These are phyloP conservation scores for Colletotrichum musae DNA, from an alignment of 2,329 filamentous ascomycete species.

Conservation along the genomic window DNA sequence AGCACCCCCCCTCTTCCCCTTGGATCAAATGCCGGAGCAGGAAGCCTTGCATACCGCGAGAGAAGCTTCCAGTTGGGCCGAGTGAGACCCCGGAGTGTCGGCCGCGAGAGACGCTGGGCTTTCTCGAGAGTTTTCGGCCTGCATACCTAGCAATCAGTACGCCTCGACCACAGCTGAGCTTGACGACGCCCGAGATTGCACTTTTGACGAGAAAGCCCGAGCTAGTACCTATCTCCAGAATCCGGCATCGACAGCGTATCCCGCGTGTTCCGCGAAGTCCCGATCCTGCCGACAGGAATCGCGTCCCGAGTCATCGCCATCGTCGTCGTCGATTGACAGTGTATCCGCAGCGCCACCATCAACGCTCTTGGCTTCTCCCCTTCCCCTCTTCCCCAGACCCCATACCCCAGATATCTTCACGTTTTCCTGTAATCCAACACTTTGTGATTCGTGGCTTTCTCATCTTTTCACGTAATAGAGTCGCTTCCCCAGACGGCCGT, in stretches of 20 bases:
- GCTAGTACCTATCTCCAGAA: neutral
- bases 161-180: neutral
- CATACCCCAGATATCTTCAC: conserved; percentile 30
- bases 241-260: too few relatives aligned
- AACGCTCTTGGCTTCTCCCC: neutral
- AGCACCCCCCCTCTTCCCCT: too few relatives aligned
- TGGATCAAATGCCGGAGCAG: neutral
- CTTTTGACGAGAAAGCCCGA: neutral
- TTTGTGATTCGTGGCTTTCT: too few relatives aligned
- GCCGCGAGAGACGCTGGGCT: neutral
- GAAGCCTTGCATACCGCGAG: neutral
- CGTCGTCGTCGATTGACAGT: neutral
- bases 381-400: conserved; percentile 18
- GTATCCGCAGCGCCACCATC: too few relatives aligned
- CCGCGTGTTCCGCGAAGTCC: too few relatives aligned
- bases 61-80: neutral
- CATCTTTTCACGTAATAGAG: conserved; percentile 14
- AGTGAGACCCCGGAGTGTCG: neutral
- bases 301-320: too few relatives aligned
- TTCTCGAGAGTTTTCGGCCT: neutral
- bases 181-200: conserved; percentile 1
- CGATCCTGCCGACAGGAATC: too few relatives aligned
- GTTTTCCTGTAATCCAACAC: neutral
- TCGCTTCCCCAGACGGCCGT: neutral
- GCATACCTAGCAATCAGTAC: neutral